A percentile compares a stretch with the other conserved stretches of the same genome.
Evolutionary conservation across 73 alveolate genomes (phyloP).

Genomic region (Paramecium bursaria): DNA sequence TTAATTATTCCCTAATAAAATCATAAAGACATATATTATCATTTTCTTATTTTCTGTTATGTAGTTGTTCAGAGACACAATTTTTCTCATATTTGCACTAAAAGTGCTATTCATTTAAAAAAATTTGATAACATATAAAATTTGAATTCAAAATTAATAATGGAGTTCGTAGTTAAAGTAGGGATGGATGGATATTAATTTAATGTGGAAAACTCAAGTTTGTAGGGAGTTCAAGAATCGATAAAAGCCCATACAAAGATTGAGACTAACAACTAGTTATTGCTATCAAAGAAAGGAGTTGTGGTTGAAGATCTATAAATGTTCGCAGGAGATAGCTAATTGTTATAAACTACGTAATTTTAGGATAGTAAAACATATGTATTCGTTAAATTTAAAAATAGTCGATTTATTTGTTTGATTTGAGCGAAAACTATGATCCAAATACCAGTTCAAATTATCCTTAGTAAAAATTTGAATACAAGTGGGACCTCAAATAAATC

Average conservation of each 20-base stretch:
- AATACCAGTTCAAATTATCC: background rate
- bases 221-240: conserved; percentile 9
- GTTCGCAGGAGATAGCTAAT: conserved; percentile 11
- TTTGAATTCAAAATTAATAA: conserved; percentile 58
- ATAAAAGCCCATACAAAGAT: conserved; percentile 14
- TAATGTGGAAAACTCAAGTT: background rate
- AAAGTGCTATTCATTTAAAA: too few species aligned
- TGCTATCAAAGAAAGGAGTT: conserved; percentile 44
- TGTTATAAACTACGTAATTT: conserved; percentile 20
- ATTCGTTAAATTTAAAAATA: background rate
- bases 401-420: conserved; percentile 42
- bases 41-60: too few species aligned
- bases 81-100: too few species aligned
- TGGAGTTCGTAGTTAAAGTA: conserved; percentile 56
- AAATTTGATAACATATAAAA: too few species aligned
- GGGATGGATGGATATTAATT: conserved; percentile 51
- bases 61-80: too few species aligned
- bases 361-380: background rate
- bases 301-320: background rate
- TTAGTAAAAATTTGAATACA: conserved; percentile 48
- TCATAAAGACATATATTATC: too few species aligned
- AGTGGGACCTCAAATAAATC: conserved; percentile 28
- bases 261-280: conserved; percentile 32
- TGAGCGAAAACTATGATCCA: conserved; percentile 11
- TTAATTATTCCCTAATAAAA: too few species aligned